These are phyloP conservation scores for Rachicladosporium sp. DNA, from an alignment of 2,329 filamentous ascomycete genomes.

Conservation along the genomic window DNA sequence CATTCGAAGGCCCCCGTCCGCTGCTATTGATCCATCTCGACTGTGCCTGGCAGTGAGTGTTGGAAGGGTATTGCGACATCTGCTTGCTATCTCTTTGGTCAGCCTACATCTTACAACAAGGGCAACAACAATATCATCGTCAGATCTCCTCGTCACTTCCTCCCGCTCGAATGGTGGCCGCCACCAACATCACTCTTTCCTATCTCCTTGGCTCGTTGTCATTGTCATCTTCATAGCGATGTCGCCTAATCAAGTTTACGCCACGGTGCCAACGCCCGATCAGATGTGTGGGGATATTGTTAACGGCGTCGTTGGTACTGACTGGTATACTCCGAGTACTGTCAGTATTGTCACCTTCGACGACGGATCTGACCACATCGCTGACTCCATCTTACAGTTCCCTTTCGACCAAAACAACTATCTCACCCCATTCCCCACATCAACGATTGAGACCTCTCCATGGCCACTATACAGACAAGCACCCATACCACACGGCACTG, in stretches of 20 bases:
- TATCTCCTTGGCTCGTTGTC: constrained; percentile 5
- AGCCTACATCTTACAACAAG: no score
- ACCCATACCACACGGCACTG: constrained; percentile 15
- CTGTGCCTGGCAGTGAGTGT: no score
- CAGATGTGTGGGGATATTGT: constrained; percentile 16
- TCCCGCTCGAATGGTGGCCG: constrained; percentile 15
- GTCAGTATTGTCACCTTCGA: constrained; percentile 13
- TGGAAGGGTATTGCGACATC: no score
- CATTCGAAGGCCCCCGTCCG: neutral
- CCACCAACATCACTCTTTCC: constrained; percentile 13
- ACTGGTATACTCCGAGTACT: constrained; percentile 20
- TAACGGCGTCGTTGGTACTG: constrained; percentile 12
- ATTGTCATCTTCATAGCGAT: constrained; percentile 9
- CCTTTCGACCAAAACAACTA: constrained; percentile 20
- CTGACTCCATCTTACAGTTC: constrained; percentile 11
- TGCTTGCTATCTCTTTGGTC: no score
- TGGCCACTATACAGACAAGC: constrained; percentile 17
- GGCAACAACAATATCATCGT: constrained; percentile 1
- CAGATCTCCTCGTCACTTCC: constrained; percentile 3
- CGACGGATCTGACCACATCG: neutral
- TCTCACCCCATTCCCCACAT: constrained; percentile 23
- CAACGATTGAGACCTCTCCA: constrained; percentile 20
- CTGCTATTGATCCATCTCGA: constrained; percentile 1
- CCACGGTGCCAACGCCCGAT: constrained; percentile 16
- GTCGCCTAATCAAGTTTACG: constrained; percentile 18